These are phyloP conservation scores for Kickxella alabastrina DNA, from an alignment of 192 early-diverging fungal genomes.

Conservation along the genomic window DNA sequence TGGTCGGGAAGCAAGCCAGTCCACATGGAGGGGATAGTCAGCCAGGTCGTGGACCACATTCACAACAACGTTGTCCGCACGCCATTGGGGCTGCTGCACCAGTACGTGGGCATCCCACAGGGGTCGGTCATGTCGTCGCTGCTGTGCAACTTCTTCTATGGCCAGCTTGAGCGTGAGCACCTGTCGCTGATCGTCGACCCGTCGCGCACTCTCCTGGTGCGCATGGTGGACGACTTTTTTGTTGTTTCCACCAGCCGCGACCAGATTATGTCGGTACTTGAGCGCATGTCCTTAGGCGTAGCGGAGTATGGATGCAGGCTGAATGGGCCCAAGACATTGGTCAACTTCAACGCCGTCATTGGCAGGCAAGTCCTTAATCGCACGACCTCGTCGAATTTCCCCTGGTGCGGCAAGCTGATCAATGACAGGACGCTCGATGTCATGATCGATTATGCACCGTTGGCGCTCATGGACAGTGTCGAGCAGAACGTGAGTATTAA, in stretches of 20 bases:
- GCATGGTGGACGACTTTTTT: conserved; percentile 84
- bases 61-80: conserved; percentile 64
- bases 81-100: conserved; percentile 60
- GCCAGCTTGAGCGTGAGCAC: conserved; percentile 62
- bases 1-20: conserved; percentile 60
- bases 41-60: conserved; percentile 61
- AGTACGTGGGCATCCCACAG: conserved; percentile 83
- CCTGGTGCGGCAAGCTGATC: conserved; percentile 81
- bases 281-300: conserved; percentile 57
- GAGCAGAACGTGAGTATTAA: conserved; percentile 52
- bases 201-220: conserved; percentile 59
- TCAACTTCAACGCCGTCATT: conserved; percentile 63
- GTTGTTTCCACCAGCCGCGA: conserved; percentile 58
- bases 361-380: conserved; percentile 30
- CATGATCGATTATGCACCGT: conserved; percentile 63
- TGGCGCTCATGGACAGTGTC: conserved; percentile 43
- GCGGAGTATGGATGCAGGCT: conserved; percentile 72
- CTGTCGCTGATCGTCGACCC: conserved; percentile 46
- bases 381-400: conserved; percentile 12
- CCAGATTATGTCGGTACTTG: conserved; percentile 55
- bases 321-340: conserved; percentile 72
- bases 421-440: conserved; percentile 64
- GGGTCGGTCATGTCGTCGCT: conserved; percentile 82
- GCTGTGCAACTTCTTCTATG: conserved; percentile 86
- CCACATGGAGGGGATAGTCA: conserved; percentile 46